Conservation (phyloP, 768 basidiomycete species). For the Leccinellum rugosiceps region DNA sequence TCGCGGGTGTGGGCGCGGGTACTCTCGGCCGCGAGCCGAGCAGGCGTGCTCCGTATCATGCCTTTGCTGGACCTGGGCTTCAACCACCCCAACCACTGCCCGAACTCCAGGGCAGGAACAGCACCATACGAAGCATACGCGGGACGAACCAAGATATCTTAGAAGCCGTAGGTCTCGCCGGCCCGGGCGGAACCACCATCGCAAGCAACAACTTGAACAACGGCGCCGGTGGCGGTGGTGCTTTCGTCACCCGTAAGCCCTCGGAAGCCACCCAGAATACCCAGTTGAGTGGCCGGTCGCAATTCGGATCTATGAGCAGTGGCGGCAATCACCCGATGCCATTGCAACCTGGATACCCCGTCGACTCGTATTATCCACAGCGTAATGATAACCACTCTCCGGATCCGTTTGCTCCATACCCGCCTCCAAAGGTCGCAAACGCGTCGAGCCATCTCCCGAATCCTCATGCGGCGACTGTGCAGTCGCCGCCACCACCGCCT, state of each 20-base stretch:
- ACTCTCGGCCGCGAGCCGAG: conserved; percentile 29
- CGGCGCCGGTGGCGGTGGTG: not conserved
- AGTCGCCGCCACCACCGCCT: conserved; percentile 12
- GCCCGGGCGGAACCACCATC: conserved; percentile 1
- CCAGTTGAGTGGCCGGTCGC: conserved; percentile 21
- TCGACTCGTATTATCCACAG: conserved; percentile 26
- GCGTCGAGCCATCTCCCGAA: conserved; percentile 14
- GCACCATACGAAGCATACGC: conserved; percentile 20
- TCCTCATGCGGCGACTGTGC: conserved; percentile 7
- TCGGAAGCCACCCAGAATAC: conserved; percentile 28
- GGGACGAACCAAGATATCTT: conserved; percentile 25
- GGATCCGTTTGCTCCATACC: conserved; percentile 32
- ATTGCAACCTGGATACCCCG: conserved; percentile 26
- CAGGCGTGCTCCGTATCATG: conserved; percentile 35
- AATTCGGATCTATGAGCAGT: conserved; percentile 18
- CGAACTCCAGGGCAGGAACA: conserved; percentile 12
- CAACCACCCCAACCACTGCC: conserved; percentile 20
- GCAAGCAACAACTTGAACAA: not conserved
- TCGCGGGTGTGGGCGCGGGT: conserved; percentile 36
- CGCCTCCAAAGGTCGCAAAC: conserved; percentile 3
- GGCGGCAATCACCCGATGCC: conserved; percentile 10
- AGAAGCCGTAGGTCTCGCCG: conserved; percentile 27
- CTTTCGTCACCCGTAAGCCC: conserved; percentile 21
- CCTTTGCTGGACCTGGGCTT: conserved; percentile 34
- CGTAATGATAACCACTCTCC: conserved; percentile 15